Percentiles rank a stretch among this genome's conserved stretches.
These are phyloP conservation scores for Globisporangium echinulatum DNA, from an alignment of 352 stramenopile genomes.

Conservation along the genomic window DNA sequence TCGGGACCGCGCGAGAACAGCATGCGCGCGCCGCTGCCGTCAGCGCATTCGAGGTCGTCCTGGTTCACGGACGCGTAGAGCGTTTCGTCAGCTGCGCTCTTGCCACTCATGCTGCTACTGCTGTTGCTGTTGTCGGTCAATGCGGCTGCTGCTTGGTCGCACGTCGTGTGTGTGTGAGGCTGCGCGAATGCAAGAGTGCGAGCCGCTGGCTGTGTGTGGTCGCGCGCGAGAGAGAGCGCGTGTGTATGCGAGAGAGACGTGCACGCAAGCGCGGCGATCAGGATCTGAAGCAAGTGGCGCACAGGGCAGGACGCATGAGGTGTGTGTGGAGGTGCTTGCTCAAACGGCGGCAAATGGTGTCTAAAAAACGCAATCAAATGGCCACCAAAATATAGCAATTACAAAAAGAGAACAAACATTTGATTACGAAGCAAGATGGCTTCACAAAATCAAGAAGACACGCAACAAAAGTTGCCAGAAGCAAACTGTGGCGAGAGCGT, in stretches of 20 bases:
- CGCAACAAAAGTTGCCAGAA: too few species aligned
- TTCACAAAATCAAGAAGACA: too few species aligned
- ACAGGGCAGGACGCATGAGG: not conserved
- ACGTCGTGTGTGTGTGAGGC: not conserved
- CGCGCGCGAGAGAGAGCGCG: too few species aligned
- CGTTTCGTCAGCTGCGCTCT: slow-evolving; percentile 16
- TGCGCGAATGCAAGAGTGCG: too few species aligned
- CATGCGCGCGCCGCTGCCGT: slow-evolving; percentile 22
- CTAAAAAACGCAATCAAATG: too few species aligned
- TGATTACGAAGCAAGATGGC: too few species aligned
- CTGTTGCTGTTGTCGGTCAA: not conserved
- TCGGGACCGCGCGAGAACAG: slow-evolving; percentile 53
- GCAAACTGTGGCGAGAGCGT: too few species aligned
- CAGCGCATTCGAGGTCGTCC: slow-evolving; percentile 56
- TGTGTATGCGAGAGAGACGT: not conserved
- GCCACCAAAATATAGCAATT: too few species aligned
- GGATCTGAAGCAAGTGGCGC: not conserved
- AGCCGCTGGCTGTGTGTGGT: too few species aligned
- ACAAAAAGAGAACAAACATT: too few species aligned
- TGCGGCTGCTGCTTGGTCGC: not conserved
- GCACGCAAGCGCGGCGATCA: not conserved
- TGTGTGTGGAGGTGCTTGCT: not conserved
- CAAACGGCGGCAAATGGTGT: not conserved
- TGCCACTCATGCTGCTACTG: slow-evolving; percentile 5
- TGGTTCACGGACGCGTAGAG: slow-evolving; percentile 67